These are phyloP conservation scores for Blastobotrys robertii DNA, from an alignment of 805 yeast species.

Conservation along the genomic window DNA sequence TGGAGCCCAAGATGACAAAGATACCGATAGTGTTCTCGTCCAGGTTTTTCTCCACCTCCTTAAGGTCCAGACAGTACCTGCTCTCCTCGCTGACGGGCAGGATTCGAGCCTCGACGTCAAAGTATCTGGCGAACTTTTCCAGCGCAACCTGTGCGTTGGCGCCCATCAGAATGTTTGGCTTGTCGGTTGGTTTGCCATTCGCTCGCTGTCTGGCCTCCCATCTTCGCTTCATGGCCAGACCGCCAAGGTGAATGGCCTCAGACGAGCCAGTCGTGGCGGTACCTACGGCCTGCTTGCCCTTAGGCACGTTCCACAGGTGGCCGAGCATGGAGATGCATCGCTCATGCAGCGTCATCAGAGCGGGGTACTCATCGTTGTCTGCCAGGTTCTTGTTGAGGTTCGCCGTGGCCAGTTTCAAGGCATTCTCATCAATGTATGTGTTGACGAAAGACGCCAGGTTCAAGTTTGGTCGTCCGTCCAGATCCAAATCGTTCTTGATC, in stretches of 20 bases:
- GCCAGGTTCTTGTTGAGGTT: slow-evolving; percentile 82
- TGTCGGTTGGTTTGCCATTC: slow-evolving; percentile 46
- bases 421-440: slow-evolving; percentile 51
- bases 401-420: slow-evolving; percentile 47
- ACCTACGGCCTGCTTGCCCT: slow-evolving; percentile 49
- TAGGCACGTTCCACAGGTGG: slow-evolving; percentile 71
- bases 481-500: slow-evolving; percentile 60
- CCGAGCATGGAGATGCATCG: slow-evolving; percentile 76
- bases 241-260: slow-evolving; percentile 91
- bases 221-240: slow-evolving; percentile 79
- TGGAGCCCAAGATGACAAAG: slow-evolving; percentile 80
- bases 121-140: slow-evolving; percentile 89
- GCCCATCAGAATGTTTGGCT: slow-evolving; percentile 87
- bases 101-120: slow-evolving; percentile 79
- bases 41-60: slow-evolving; percentile 48
- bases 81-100: slow-evolving; percentile 53
- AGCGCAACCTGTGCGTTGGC: slow-evolving; percentile 89
- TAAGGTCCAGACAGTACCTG: slow-evolving; percentile 55
- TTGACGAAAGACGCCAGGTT: slow-evolving; percentile 87
- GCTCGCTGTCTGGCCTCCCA: slow-evolving; percentile 67
- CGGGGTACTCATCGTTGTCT: slow-evolving; percentile 90
- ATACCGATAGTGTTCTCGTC: slow-evolving; percentile 93
- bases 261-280: slow-evolving; percentile 92
- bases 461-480: slow-evolving; percentile 78
- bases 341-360: slow-evolving; percentile 65